phyloP scores from a whole-genome alignment of 139 green algal species.

The Volvox africanus region DNA sequence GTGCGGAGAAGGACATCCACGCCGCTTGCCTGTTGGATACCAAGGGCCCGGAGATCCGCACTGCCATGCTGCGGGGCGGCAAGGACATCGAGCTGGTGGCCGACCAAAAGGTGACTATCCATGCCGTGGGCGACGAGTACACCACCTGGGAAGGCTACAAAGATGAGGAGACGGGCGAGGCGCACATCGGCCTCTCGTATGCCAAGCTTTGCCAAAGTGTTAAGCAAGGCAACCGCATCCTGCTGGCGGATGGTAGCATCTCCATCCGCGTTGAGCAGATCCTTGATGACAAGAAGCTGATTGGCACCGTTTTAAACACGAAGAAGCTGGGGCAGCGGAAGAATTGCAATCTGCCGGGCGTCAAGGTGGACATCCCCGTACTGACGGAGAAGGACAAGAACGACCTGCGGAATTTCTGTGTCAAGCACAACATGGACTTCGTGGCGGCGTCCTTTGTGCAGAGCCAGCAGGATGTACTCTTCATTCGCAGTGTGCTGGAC shows the following conservation, averaged over 20 bases:
- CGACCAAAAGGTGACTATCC: slow-evolving; percentile 53
- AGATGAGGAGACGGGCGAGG: slow-evolving; percentile 62
- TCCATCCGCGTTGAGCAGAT: slow-evolving; percentile 57
- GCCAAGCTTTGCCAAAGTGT: slow-evolving; percentile 69
- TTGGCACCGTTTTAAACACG: slow-evolving; percentile 45
- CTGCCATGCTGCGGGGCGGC: slow-evolving; percentile 71
- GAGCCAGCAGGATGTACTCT: slow-evolving; percentile 71
- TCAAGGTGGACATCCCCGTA: slow-evolving; percentile 80
- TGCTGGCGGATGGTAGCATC: slow-evolving; percentile 64
- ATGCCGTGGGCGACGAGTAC: slow-evolving; percentile 77
- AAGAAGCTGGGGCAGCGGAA: slow-evolving; percentile 53
- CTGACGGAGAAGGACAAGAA: slow-evolving; percentile 78
- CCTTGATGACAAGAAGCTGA: slow-evolving; percentile 47
- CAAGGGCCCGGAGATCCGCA: slow-evolving; percentile 79
- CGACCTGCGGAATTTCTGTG: slow-evolving; percentile 75
- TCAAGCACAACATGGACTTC: slow-evolving; percentile 80
- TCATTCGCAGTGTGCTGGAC: slow-evolving; percentile 73
- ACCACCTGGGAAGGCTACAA: slow-evolving; percentile 66
- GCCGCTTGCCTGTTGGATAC: slow-evolving; percentile 61
- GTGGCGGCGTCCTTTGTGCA: slow-evolving; percentile 64
- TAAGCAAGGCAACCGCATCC: slow-evolving; percentile 37
- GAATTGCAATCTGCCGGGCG: slow-evolving; percentile 52
- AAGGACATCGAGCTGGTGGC: slow-evolving; percentile 65
- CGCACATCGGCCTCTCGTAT: slow-evolving; percentile 77
- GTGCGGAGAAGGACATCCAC: slow-evolving; percentile 21